Conservation (phyloP, 2,329 filamentous ascomycete genomes). For the Diaporthe citri region DNA sequence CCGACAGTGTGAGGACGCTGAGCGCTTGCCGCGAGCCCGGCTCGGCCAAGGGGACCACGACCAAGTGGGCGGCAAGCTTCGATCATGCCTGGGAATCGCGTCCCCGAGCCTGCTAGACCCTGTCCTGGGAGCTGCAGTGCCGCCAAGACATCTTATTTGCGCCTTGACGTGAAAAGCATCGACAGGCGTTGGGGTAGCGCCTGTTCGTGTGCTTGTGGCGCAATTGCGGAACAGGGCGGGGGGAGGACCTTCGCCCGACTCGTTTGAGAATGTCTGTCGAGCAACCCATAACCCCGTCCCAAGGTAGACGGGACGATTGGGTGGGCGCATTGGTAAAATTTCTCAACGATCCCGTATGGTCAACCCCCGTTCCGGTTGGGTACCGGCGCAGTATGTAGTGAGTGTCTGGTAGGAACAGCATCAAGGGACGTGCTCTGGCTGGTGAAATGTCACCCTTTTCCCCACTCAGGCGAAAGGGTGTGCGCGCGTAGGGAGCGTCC, state of each 20-base stretch:
- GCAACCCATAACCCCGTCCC: not conserved
- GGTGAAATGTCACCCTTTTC: not conserved
- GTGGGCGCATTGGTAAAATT: not conserved
- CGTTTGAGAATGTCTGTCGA: conserved; percentile 6
- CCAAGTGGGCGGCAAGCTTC: not conserved
- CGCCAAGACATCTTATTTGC: conserved; percentile 29
- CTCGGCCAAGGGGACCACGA: not conserved
- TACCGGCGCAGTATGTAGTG: not conserved
- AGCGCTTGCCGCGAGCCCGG: not conserved
- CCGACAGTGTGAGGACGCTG: not conserved
- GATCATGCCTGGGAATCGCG: not conserved
- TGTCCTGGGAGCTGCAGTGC: conserved; percentile 23
- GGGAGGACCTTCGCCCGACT: not conserved
- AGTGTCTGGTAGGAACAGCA: not conserved
- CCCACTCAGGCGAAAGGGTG: not conserved
- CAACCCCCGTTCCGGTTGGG: not conserved
- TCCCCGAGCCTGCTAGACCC: not conserved
- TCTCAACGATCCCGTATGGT: not conserved
- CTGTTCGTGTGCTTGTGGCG: conserved; percentile 7
- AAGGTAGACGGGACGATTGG: not conserved
- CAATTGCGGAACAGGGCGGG: conserved; percentile 10
- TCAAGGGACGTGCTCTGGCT: not conserved
- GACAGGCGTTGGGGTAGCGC: conserved; percentile 29
- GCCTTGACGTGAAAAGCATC: conserved; percentile 18
- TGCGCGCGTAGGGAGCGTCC: not conserved